Evolutionary conservation across 1,284 basidiomycete species (phyloP).

Genomic region (Neonothopanus nambi): DNA sequence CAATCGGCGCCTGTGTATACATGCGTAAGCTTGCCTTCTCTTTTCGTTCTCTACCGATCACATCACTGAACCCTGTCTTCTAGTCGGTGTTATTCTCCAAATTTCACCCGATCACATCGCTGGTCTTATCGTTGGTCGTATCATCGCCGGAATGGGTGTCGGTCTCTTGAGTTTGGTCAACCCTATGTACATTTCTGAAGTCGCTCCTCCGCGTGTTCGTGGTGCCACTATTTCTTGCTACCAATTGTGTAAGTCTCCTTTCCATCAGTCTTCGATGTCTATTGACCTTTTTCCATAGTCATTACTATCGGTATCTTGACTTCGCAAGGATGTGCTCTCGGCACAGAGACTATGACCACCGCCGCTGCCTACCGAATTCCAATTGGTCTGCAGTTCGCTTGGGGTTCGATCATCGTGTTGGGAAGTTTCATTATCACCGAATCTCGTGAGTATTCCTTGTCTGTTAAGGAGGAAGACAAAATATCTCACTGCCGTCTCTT

Average conservation of each 20-base stretch:
- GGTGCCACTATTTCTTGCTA: slow-evolving; percentile 17
- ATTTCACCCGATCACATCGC: slow-evolving; percentile 5
- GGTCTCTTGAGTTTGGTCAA: slow-evolving; percentile 22
- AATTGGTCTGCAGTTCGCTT: slow-evolving; percentile 35
- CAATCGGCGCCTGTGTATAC: slow-evolving; percentile 4
- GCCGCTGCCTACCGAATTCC: slow-evolving; percentile 22
- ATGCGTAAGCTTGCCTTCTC: neutral
- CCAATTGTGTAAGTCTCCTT: slow-evolving; percentile 14
- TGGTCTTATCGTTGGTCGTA: slow-evolving; percentile 16
- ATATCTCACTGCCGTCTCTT: neutral
- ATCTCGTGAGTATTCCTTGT: slow-evolving; percentile 31
- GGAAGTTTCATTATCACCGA: slow-evolving; percentile 42
- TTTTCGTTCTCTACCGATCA: neutral
- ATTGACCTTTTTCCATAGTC: neutral
- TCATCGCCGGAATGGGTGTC: slow-evolving; percentile 23
- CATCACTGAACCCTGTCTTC: neutral
- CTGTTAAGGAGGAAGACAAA: slow-evolving; percentile 50
- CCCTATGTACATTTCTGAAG: slow-evolving; percentile 23
- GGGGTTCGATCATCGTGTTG: slow-evolving; percentile 49
- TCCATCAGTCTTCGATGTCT: neutral
- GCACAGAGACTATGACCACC: slow-evolving; percentile 15
- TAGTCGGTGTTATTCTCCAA: slow-evolving; percentile 13
- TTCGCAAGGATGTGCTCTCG: slow-evolving; percentile 17
- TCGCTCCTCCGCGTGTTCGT: slow-evolving; percentile 21
- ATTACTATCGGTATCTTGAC: slow-evolving; percentile 21